These are phyloP conservation scores for Tricholoma flavovirens DNA, from an alignment of 768 basidiomycete species.

Conservation along the genomic window DNA sequence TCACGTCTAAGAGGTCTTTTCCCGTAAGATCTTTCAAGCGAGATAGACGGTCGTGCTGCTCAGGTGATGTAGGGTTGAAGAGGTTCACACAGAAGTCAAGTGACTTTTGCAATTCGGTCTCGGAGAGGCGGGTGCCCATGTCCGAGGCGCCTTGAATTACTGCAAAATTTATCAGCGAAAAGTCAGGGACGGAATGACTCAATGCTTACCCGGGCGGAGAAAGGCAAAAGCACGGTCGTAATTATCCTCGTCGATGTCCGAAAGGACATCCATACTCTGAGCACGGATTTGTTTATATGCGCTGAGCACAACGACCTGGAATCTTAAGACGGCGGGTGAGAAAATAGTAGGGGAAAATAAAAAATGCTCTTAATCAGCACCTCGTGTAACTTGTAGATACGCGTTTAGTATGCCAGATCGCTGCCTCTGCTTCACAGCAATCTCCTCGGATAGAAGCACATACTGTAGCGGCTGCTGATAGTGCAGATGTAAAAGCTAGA, in stretches of 20 bases:
- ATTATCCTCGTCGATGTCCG: conserved; percentile 62
- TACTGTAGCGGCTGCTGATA: conserved; percentile 52
- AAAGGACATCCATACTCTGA: conserved; percentile 49
- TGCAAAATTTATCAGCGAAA: conserved; percentile 20
- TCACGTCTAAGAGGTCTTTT: conserved; percentile 48
- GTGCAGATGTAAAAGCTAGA: conserved; percentile 55
- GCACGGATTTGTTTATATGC: conserved; percentile 69
- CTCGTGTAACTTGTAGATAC: conserved; percentile 56
- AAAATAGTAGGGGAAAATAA: not conserved
- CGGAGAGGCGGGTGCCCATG: conserved; percentile 65
- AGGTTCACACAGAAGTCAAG: conserved; percentile 74
- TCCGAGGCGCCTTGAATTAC: conserved; percentile 81
- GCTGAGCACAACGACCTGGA: conserved; percentile 65
- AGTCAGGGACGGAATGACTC: not conserved
- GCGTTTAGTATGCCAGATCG: conserved; percentile 50
- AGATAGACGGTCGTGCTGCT: conserved; percentile 44
- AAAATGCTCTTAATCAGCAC: conserved; percentile 19
- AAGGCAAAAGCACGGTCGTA: conserved; percentile 64
- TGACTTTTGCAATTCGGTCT: conserved; percentile 67
- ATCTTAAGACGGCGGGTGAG: conserved; percentile 29
- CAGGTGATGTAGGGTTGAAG: conserved; percentile 64
- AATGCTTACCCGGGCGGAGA: conserved; percentile 49
- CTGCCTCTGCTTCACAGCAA: conserved; percentile 41
- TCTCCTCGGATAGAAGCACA: conserved; percentile 49
- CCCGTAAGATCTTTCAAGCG: conserved; percentile 18